phyloP scores from a whole-genome alignment of 148 eudicot species.

The Vaccinium corymbosum region DNA sequence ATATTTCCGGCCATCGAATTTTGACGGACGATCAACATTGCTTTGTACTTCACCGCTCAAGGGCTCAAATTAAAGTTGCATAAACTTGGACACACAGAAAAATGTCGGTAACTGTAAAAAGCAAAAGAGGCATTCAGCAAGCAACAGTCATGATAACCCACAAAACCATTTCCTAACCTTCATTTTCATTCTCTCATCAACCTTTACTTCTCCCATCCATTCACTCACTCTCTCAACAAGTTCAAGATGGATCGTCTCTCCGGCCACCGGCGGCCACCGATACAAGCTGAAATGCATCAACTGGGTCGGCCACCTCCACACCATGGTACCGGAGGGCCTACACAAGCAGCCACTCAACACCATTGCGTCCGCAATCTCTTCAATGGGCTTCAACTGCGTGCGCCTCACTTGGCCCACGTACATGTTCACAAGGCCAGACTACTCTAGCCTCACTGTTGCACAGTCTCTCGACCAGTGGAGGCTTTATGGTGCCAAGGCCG shows the following conservation, averaged over 20 bases:
- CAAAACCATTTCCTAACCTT: not conserved
- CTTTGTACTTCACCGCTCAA: no score
- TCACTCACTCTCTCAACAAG: conserved; percentile 39
- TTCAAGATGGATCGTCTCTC: conserved; percentile 37
- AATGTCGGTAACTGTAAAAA: no score
- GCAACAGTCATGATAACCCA: not conserved
- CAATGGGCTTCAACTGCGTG: conserved; percentile 49
- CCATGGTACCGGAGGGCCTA: conserved; percentile 46
- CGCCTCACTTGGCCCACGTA: conserved; percentile 44
- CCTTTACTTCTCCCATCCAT: not conserved
- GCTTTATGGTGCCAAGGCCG: conserved; percentile 22
- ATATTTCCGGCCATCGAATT: no score
- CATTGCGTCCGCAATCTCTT: conserved; percentile 16
- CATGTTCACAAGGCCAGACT: conserved; percentile 33
- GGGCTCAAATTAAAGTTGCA: no score
- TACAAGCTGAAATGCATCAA: conserved; percentile 42
- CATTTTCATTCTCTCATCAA: not conserved
- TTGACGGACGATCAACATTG: no score
- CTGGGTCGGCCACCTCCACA: conserved; percentile 37
- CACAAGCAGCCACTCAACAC: conserved; percentile 32
- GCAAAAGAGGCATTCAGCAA: no score
- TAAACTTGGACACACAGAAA: no score
- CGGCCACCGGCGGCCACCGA: conserved; percentile 26
- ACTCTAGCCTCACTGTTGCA: conserved; percentile 22
- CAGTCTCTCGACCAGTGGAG: conserved; percentile 20